Evolutionary conservation across 805 yeast genomes (phyloP).

Genomic region (Cyberlindnera petersonii): DNA sequence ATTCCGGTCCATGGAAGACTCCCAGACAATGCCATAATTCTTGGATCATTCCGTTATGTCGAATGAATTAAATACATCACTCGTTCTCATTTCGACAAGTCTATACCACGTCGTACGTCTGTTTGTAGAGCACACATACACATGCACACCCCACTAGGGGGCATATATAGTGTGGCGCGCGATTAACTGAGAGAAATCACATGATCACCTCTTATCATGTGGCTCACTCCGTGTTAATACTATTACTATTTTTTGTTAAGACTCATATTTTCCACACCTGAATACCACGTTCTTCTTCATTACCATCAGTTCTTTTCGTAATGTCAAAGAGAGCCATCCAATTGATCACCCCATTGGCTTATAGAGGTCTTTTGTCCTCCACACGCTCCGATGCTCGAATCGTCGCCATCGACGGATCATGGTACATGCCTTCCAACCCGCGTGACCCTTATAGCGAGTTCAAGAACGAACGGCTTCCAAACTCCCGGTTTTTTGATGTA

Average conservation of each 20-base stretch:
- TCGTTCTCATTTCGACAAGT: background rate
- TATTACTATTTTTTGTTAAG: too few relatives aligned
- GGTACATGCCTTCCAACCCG: slow-evolving; percentile 83
- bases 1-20: slow-evolving; percentile 85
- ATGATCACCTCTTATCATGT: background rate
- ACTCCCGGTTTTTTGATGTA: slow-evolving; percentile 73
- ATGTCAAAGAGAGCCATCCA: slow-evolving; percentile 28
- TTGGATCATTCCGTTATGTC: slow-evolving; percentile 77
- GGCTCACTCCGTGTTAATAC: too few relatives aligned
- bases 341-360: slow-evolving; percentile 24
- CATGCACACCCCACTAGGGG: too few relatives aligned
- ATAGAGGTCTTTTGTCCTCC: slow-evolving; percentile 21
- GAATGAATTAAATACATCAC: slow-evolving; percentile 44
- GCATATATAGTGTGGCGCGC: background rate
- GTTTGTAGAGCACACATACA: too few relatives aligned
- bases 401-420: slow-evolving; percentile 79
- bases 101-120: too few relatives aligned
- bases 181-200: background rate
- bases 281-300: background rate
- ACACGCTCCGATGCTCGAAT: slow-evolving; percentile 27
- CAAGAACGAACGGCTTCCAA: slow-evolving; percentile 53
- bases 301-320: background rate
- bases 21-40: slow-evolving; percentile 68
- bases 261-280: background rate
- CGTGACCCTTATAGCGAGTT: slow-evolving; percentile 58